Percentiles rank a stretch among this genome's conserved stretches.
These are phyloP conservation scores for Odonthalia washingtoniensis DNA, from an alignment of 31 red algal species.

Conservation along the genomic window DNA sequence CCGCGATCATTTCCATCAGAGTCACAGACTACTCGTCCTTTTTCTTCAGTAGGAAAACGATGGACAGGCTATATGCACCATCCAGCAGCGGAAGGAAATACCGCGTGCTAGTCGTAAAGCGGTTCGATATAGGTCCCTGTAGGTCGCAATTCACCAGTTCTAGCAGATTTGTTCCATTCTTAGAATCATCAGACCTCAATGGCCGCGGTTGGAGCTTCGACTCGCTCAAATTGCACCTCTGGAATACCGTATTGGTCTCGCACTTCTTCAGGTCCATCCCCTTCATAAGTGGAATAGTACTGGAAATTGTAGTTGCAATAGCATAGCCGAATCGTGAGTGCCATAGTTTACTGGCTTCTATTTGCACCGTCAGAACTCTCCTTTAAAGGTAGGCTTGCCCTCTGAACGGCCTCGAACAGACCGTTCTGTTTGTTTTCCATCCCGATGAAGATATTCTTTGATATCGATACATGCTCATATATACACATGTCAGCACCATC, in stretches of 20 bases:
- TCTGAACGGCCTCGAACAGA: not conserved
- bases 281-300: not conserved
- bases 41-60: not conserved
- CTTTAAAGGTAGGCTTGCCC: not conserved
- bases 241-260: not conserved
- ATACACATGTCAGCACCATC: not conserved
- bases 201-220: not conserved
- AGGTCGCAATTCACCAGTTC: slow-evolving; percentile 28
- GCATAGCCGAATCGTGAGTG: slow-evolving; percentile 5
- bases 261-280: not conserved
- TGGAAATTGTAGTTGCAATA: not conserved
- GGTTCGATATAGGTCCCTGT: not conserved
- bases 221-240: not conserved
- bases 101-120: not conserved
- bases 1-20: slow-evolving; percentile 34
- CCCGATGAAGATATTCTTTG: not conserved
- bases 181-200: not conserved
- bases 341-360: not conserved
- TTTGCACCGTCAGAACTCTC: not conserved
- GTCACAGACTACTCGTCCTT: not conserved
- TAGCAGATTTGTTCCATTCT: not conserved
- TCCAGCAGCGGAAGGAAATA: slow-evolving; percentile 27
- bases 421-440: not conserved
- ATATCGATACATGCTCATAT: not conserved
- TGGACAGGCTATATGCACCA: not conserved